Evolutionary conservation across 179 eudicot genomes (phyloP).

Genomic region (Actinidia polygama): DNA sequence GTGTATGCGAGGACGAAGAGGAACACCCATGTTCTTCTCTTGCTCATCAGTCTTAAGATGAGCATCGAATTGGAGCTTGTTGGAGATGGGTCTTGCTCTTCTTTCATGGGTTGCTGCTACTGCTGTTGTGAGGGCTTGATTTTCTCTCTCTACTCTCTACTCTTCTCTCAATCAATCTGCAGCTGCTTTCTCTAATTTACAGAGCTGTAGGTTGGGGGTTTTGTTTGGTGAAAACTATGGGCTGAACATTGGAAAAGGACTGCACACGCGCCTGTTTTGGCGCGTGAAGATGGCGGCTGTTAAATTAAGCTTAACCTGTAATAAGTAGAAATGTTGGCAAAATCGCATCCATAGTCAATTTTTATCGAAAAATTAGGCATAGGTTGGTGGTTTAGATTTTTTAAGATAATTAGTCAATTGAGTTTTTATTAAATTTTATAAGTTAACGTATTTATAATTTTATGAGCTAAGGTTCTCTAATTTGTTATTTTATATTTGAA

Average conservation of each 20-base stretch:
- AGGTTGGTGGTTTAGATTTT: too few relatives aligned
- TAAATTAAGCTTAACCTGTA: too few relatives aligned
- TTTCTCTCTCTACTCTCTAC: not conserved
- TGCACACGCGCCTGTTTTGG: not conserved
- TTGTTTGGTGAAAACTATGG: not conserved
- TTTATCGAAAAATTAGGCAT: too few relatives aligned
- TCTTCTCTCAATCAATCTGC: not conserved
- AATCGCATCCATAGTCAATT: too few relatives aligned
- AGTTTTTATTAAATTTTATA: too few relatives aligned
- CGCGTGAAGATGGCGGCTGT: not conserved
- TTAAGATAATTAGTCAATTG: too few relatives aligned
- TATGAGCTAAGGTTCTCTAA: too few relatives aligned
- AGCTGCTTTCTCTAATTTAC: not conserved
- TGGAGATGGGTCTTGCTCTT: not conserved
- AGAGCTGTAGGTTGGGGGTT: not conserved
- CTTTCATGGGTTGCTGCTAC: not conserved
- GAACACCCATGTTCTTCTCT: slow-evolving; percentile 76
- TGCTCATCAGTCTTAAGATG: slow-evolving; percentile 60
- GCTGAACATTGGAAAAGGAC: not conserved
- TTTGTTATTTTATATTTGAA: too few relatives aligned
- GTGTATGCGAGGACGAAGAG: slow-evolving; percentile 62
- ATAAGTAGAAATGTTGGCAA: too few relatives aligned
- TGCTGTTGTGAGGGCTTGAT: not conserved
- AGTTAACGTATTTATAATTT: too few relatives aligned
- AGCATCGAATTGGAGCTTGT: slow-evolving; percentile 25